Percentiles rank a stretch among this genome's conserved stretches.
phyloP scores from a whole-genome alignment of 108 stramenopile species.

The Skeletonema costatum region DNA sequence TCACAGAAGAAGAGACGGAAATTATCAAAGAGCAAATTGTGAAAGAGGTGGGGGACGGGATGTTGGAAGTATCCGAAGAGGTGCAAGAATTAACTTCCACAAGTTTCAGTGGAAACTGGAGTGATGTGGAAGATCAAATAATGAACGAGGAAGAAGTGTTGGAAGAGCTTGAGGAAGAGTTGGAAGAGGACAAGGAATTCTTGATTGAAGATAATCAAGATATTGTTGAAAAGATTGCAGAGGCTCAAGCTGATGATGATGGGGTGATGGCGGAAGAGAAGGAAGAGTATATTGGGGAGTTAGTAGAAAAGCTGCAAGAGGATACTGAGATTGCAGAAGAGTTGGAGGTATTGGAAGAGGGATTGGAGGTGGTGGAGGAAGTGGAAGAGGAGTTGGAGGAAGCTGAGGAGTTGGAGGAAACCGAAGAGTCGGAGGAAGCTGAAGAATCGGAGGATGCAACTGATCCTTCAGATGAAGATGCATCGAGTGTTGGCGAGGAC shows the following conservation, averaged over 20 bases:
- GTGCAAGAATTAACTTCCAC: neutral
- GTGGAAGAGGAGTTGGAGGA: neutral
- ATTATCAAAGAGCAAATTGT: slow-evolving; percentile 3
- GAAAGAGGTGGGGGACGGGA: neutral
- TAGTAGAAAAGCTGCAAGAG: neutral
- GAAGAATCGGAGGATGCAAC: neutral
- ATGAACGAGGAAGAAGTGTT: neutral
- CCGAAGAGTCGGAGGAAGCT: neutral
- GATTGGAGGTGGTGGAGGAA: neutral
- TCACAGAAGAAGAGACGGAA: neutral
- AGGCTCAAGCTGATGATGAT: neutral
- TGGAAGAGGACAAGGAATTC: slow-evolving; percentile 1
- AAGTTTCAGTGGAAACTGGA: neutral
- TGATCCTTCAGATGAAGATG: neutral
- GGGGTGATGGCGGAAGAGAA: neutral
- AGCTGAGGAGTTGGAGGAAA: neutral
- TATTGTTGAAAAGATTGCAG: neutral
- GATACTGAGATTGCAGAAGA: neutral
- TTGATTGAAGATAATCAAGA: neutral
- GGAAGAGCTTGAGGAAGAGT: neutral
- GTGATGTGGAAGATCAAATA: neutral
- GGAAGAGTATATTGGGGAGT: neutral
- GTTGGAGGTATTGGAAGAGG: neutral
- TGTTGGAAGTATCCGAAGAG: neutral
- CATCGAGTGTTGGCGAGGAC: neutral